Conservation (phyloP, 2,329 filamentous ascomycete species). For the Pyrenochaeta sp. region DNA sequence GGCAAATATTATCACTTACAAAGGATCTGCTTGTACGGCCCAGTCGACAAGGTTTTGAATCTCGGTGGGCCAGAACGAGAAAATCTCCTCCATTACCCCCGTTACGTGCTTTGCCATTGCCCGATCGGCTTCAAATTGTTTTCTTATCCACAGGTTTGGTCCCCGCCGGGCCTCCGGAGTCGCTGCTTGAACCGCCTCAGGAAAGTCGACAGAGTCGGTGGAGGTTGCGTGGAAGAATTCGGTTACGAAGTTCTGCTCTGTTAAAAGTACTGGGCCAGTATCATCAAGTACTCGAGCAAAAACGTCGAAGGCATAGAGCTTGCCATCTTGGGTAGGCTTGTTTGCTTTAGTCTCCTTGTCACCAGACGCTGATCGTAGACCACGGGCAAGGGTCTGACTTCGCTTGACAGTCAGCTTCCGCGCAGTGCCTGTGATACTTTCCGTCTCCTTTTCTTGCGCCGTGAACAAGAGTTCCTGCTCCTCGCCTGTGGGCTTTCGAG, state of each 20-base stretch:
- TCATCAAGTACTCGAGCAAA: conserved; percentile 84
- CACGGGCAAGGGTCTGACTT: conserved; percentile 84
- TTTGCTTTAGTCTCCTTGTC: conserved; percentile 67
- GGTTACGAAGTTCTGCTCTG: conserved; percentile 97
- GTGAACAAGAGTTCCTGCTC: conserved; percentile 90
- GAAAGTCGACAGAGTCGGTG: conserved; percentile 80
- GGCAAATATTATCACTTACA: conserved; percentile 65
- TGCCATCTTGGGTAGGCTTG: conserved; percentile 67
- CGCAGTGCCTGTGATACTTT: conserved; percentile 71
- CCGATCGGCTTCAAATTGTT: conserved; percentile 87
- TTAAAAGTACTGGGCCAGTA: conserved; percentile 81
- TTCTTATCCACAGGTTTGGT: conserved; percentile 75
- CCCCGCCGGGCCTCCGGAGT: conserved; percentile 74
- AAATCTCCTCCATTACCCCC: conserved; percentile 89
- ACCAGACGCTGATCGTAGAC: conserved; percentile 71
- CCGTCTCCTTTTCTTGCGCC: conserved; percentile 85
- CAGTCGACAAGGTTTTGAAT: conserved; percentile 83
- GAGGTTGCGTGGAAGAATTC: conserved; percentile 97
- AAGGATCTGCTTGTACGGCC: conserved; percentile 79
- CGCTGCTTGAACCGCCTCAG: conserved; percentile 75
- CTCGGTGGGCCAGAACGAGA: conserved; percentile 80
- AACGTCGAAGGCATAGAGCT: conserved; percentile 78
- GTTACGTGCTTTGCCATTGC: conserved; percentile 84
- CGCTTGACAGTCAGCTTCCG: conserved; percentile 93
- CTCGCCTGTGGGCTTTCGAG: conserved; percentile 76